Base-by-base conservation (phyloP, 2,329 filamentous ascomycete genomes). In the Claviceps arundinis region DNA sequence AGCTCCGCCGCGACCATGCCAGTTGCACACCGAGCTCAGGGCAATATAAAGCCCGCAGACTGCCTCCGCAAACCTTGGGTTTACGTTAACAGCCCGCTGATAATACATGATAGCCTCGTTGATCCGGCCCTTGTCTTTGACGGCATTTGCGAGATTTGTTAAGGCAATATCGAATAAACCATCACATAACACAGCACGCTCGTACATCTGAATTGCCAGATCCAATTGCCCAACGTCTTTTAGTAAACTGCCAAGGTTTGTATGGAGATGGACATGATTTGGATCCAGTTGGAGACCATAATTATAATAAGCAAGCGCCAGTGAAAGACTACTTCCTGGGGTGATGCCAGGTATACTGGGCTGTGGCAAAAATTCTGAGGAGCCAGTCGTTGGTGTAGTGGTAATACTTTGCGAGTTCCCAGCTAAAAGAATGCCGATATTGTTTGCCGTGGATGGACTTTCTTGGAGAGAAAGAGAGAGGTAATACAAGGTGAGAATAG, bases 371-470 rank as follows among this genome's bases (percentile, higher is more conserved):
- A 53, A 44, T 30, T 55, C 56, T 13, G 51, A 47, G n/a, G 48
- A 52, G 37, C 54, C 38, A 30, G 45, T 51, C 14, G 54, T 53
- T 11, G 55, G 37, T 13, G 70, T 72, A 13, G 71, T 72, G 19
- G 73, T 63, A 26, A 59, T 57, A 8, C 64, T 54, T 53, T 95
- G 89, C 62, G 95, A 93, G 19, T 97, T 87, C 52, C 93, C 88
- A 5, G 93, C 93, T n/a, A 98, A 80, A 30, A 98, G 75, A 52
- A 98, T 98, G 3, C 93, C 93, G 13, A 98, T 90, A 64, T 98
- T 98, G 65, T 98, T 98, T 0, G 93, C 93, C 0, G 93, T 98
- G 0, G 93, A 98, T 2, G 93, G 93, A 61, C 93, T 97, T 47
- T 93, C 90, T 57, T 96, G 93, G 2, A 98, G 75, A 0, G 93